These are phyloP conservation scores for Arthrobotrys conoides DNA, from an alignment of 2,329 filamentous ascomycete species.

Conservation along the genomic window DNA sequence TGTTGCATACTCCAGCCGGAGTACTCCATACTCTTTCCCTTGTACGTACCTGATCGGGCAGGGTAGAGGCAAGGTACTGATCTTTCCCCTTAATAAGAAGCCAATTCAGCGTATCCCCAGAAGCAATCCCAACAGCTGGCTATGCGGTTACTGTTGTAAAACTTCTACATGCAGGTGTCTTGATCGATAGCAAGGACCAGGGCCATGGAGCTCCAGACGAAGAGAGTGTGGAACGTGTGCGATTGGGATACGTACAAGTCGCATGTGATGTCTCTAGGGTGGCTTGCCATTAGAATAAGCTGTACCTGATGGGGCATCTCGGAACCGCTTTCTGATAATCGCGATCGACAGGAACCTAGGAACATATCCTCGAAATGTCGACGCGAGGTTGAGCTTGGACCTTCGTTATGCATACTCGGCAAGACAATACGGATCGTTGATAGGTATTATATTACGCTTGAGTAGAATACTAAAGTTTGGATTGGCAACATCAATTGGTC, in stretches of 20 bases:
- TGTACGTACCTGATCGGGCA: background rate
- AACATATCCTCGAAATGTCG: background rate
- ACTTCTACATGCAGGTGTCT: slow-evolving; percentile 36
- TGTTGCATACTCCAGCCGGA: slow-evolving; percentile 9
- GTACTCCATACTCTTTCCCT: slow-evolving; percentile 9
- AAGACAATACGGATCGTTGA: slow-evolving; percentile 12
- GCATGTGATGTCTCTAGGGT: slow-evolving; percentile 40
- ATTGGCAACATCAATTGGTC: slow-evolving; percentile 33
- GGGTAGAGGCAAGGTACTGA: slow-evolving; percentile 18
- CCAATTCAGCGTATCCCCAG: background rate
- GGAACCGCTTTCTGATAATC: slow-evolving; percentile 38
- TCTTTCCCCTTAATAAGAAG: slow-evolving; percentile 29
- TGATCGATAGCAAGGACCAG: slow-evolving; percentile 49
- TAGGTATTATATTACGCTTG: slow-evolving; percentile 14
- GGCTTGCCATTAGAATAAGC: slow-evolving; percentile 10
- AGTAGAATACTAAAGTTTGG: slow-evolving; percentile 22
- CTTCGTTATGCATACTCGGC: slow-evolving; percentile 20
- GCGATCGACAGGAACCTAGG: slow-evolving; percentile 47
- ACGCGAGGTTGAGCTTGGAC: slow-evolving; percentile 29
- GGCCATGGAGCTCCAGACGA: slow-evolving; percentile 32
- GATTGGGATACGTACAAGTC: slow-evolving; percentile 13
- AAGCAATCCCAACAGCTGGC: slow-evolving; percentile 12
- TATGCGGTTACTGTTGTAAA: slow-evolving; percentile 17
- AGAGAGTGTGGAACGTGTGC: background rate
- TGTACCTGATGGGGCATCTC: slow-evolving; percentile 47